phyloP scores from a whole-genome alignment of 345 rosid species.

The Euphorbia lathyris region DNA sequence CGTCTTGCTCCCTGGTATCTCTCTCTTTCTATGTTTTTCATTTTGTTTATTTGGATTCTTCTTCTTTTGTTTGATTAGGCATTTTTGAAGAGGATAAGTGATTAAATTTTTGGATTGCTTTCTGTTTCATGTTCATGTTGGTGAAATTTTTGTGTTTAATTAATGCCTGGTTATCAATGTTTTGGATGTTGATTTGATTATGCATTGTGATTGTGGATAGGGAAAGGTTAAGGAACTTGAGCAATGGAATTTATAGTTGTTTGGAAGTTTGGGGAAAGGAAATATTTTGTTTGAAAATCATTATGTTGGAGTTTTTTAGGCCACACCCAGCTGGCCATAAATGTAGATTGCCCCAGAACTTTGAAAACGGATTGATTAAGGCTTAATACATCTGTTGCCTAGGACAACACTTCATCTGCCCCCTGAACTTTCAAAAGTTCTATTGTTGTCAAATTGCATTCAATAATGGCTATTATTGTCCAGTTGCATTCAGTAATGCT shows the following conservation, averaged over 20 bases:
- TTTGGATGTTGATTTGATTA: background rate
- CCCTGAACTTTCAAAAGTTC: too few species aligned
- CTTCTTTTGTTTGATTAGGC: background rate
- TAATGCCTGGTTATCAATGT: background rate
- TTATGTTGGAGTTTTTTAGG: background rate
- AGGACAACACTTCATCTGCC: too few species aligned
- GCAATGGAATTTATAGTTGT: background rate
- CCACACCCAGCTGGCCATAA: too few species aligned
- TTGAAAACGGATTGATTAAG: too few species aligned
- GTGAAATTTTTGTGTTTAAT: too few species aligned
- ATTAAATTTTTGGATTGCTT: background rate
- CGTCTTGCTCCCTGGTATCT: constrained; percentile 65
- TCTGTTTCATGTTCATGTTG: background rate
- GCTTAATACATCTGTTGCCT: too few species aligned
- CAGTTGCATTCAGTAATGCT: too few species aligned
- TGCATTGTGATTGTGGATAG: background rate
- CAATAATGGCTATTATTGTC: too few species aligned
- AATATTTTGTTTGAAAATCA: background rate
- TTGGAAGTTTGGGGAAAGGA: background rate
- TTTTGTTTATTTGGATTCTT: background rate
- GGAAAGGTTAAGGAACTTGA: background rate
- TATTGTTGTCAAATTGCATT: too few species aligned
- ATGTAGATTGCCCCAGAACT: too few species aligned
- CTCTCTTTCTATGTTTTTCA: background rate
- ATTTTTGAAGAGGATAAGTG: background rate